Evolutionary conservation across 139 green algal genomes (phyloP), one percentile per base, ranked within the genome.

Genomic region (Chlamydomonas schloesseri): DNA sequence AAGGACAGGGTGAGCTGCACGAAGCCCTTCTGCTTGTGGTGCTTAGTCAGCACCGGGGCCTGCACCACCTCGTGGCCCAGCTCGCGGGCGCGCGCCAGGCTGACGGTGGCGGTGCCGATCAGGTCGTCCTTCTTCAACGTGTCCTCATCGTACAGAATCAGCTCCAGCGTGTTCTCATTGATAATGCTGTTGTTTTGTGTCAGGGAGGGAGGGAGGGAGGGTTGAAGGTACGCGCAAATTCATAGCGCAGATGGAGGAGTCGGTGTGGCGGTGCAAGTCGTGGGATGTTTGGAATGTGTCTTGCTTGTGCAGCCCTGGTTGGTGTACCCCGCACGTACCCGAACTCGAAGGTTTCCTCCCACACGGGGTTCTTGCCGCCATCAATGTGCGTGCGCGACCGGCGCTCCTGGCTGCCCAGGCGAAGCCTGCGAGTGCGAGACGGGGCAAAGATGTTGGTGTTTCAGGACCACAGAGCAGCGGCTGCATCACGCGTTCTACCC

Each of bases 151-250:
- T 72, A 72, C 1, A 87, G 26, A 1, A 34, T 71, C 13, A 87
- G 31, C 31, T 79, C 53, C 53, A 87, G 34, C 29, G 69, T 69
- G 81, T 87, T 87, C 69, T 87, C 81, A 58, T 87, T 87, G 36
- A 87, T 87, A 20, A 87, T 23, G 53, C n/a, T 80, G 70, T n/a
- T n/a, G n/a, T n/a, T n/a, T n/a, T n/a, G n/a, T n/a, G n/a, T n/a
- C 42, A 8, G 42, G 42, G 42, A 50, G 42, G 42, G 8, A 50
- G n/a, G n/a, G n/a, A n/a, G n/a, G n/a, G n/a, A n/a, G n/a, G n/a
- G n/a, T n/a, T n/a, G n/a, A n/a, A n/a, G n/a, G n/a, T n/a, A n/a
- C n/a, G n/a, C n/a, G n/a, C n/a, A n/a, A n/a, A n/a, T n/a, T n/a
- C n/a, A n/a, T n/a, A n/a, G n/a, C n/a, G n/a, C n/a, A n/a, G n/a